Evolutionary conservation across 2,329 filamentous ascomycete species (phyloP).

Genomic region (Venturiaceae sp.): DNA sequence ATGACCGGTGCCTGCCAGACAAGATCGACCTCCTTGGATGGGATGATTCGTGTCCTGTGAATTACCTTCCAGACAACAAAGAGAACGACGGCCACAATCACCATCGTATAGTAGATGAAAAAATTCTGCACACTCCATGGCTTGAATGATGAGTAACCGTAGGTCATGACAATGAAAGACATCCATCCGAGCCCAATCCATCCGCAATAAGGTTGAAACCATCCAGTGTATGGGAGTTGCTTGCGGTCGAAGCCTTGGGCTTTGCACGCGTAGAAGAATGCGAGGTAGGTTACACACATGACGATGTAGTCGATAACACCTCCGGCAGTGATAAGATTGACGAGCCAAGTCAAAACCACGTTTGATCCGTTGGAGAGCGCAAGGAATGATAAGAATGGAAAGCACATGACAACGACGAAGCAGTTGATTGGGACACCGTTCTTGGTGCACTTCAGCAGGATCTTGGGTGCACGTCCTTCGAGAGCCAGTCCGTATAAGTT

Average conservation of each 20-base stretch:
- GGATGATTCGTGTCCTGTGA: conserved; percentile 47
- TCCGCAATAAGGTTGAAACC: conserved; percentile 46
- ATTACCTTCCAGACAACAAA: conserved; percentile 55
- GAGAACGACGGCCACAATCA: conserved; percentile 42
- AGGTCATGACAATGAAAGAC: conserved; percentile 14
- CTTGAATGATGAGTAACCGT: conserved; percentile 9
- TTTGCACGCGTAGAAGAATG: conserved; percentile 34
- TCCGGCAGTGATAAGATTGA: conserved; percentile 41
- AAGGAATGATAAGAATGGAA: conserved; percentile 33
- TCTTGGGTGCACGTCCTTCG: conserved; percentile 9
- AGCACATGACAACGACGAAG: conserved; percentile 7
- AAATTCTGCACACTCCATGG: conserved; percentile 6
- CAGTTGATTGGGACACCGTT: conserved; percentile 9
- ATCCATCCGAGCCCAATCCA: conserved; percentile 10
- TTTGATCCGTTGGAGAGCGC: conserved; percentile 39
- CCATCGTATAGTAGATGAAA: conserved; percentile 32
- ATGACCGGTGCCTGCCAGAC: conserved; percentile 51
- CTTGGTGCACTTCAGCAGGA: conserved; percentile 8
- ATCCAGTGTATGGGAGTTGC: conserved; percentile 43
- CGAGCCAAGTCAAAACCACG: conserved; percentile 43
- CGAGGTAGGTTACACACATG: conserved; percentile 36
- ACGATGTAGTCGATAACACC: conserved; percentile 49
- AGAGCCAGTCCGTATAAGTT: conserved; percentile 9
- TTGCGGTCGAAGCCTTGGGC: conserved; percentile 37
- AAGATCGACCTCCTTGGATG: conserved; percentile 46